Base-by-base conservation (phyloP, 768 basidiomycete genomes). In the Lactarius hatsudake region DNA sequence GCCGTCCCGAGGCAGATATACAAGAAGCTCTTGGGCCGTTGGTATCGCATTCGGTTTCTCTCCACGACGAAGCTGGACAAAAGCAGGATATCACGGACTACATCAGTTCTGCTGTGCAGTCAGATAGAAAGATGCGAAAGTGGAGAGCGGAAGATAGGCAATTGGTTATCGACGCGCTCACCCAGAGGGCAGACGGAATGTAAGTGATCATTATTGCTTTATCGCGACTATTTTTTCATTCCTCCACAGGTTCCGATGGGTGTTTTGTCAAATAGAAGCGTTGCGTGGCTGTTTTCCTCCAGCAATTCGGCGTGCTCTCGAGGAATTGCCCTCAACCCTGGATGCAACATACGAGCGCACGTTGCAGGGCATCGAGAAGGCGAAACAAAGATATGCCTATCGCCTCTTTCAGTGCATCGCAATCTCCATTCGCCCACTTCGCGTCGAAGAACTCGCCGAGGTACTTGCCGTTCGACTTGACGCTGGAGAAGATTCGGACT, bases 371-470 rank as follows among this genome's bases (percentile, higher is more conserved):
- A 66, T 66, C 18, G 65, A 61, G 10, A n/a, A 26, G 2, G 65
- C 43, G 53, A 66, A 66, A 53, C 23, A n/a, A 26, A 9, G 1
- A 23, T 40, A 59, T 18, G 36, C 58, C 23, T 34, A 26, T n/a
- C 58, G 38, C n/a, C 34, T 59, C 2, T 7, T 59, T 9, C 58
- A 59, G 12, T 59, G 58, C 36, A n/a, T 59, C 12, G 36, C 36
- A 5, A n/a, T 59, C n/a, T 59, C 58, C 13, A 26, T 28, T n/a
- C 58, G 58, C n/a, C 65, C 65, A 1, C 59, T 66, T 38, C 59
- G 32, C 18, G 42, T 66, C 17, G 54, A 61, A 3, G 65, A 66
- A 23, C 59, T 66, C 7, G 65, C 65, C 2, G 65, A 66, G 20
- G 23, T 66, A 0, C 65, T 66, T 10, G 60, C 60, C 10, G 32